phyloP scores from a whole-genome alignment of 2,329 filamentous ascomycete genomes.

The Conoideocrella luteorostrata region DNA sequence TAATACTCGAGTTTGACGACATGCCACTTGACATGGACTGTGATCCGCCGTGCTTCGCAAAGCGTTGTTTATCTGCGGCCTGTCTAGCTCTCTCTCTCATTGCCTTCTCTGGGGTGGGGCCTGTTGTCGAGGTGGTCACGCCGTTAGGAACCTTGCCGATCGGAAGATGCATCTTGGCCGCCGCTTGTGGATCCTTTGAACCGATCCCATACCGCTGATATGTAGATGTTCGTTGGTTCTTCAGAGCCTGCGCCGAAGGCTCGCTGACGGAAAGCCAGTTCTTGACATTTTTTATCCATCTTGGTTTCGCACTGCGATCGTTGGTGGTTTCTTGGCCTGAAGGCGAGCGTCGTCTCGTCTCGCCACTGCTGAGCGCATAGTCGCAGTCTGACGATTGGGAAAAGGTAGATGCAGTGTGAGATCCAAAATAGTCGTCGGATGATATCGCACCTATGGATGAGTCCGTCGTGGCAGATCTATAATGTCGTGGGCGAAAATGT shows the following conservation, averaged over 20 bases:
- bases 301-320: slow-evolving; percentile 21
- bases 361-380: slow-evolving; percentile 12
- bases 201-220: slow-evolving; percentile 39
- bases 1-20: slow-evolving; percentile 23
- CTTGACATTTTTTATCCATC: slow-evolving; percentile 39
- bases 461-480: neutral
- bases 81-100: slow-evolving; percentile 27
- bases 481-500: neutral
- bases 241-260: slow-evolving; percentile 43
- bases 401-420: neutral
- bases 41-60: slow-evolving; percentile 18
- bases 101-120: slow-evolving; percentile 40
- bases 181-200: slow-evolving; percentile 35
- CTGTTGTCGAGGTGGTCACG: slow-evolving; percentile 39
- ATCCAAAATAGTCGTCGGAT: neutral
- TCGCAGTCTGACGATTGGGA: slow-evolving; percentile 15
- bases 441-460: neutral
- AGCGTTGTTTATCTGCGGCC: slow-evolving; percentile 23
- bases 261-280: slow-evolving; percentile 43
- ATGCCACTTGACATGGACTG: slow-evolving; percentile 30
- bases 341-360: too few relatives aligned
- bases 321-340: slow-evolving; percentile 12
- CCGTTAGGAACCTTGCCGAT: slow-evolving; percentile 37
- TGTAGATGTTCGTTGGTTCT: slow-evolving; percentile 36
- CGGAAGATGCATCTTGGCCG: slow-evolving; percentile 40